Conservation (phyloP, 2,329 filamentous ascomycete species). For the Fusarium sp. region DNA sequence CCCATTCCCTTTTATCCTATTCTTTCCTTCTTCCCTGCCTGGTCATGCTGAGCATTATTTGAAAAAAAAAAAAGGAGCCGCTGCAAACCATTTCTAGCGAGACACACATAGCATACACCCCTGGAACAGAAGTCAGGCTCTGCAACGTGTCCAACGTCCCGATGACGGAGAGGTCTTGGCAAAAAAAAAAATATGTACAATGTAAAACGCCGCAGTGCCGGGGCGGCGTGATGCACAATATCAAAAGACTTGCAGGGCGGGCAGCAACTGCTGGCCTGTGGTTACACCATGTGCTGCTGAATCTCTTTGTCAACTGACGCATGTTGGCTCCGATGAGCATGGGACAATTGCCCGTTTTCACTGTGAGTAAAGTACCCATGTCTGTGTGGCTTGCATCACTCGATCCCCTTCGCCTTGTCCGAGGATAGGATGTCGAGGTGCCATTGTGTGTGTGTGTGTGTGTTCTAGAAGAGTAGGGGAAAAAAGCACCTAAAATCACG, state of each 20-base stretch:
- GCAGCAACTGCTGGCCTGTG: conserved; percentile 3
- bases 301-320: conserved; percentile 3
- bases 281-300: conserved; percentile 1
- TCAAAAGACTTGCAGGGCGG: not conserved
- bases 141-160: conserved; percentile 25
- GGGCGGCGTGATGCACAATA: not conserved
- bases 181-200: not conserved
- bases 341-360: not conserved
- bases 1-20: conserved; percentile 3
- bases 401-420: not conserved
- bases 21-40: not conserved
- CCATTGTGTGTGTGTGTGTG: not conserved
- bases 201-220: not conserved
- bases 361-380: not conserved
- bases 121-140: conserved; percentile 3
- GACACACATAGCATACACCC: not conserved
- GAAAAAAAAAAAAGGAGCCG: not conserved
- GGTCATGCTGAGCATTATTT: not conserved
- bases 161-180: conserved; percentile 25
- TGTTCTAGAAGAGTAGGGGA: not conserved
- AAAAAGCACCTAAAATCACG: conserved; percentile 13
- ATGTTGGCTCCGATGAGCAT: not conserved
- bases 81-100: not conserved
- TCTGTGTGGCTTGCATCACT: conserved; percentile 6
- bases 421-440: not conserved